Evolutionary conservation across 2,329 filamentous ascomycete genomes (phyloP).

Genomic region (Colletotrichum sansevieriae): DNA sequence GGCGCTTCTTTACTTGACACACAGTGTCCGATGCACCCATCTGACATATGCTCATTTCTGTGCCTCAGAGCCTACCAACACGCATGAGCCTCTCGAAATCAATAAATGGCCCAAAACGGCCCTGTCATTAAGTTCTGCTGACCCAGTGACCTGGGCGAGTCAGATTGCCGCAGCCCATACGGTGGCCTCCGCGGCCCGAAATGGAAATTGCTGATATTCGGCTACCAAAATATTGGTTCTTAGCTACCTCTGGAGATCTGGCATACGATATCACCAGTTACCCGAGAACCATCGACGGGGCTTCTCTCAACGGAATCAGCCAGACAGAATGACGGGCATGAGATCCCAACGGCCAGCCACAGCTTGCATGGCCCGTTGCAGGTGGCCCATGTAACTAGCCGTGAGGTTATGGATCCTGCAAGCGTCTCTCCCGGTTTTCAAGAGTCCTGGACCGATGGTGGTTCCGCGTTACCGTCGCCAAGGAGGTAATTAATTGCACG

Average conservation of each 20-base stretch:
- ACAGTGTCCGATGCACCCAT: background rate
- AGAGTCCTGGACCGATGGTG: slow-evolving; percentile 14
- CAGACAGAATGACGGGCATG: slow-evolving; percentile 33
- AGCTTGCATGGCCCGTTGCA: slow-evolving; percentile 13
- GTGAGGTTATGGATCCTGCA: slow-evolving; percentile 6
- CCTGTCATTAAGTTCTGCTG: slow-evolving; percentile 18
- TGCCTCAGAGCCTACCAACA: background rate
- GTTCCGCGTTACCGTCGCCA: slow-evolving; percentile 24
- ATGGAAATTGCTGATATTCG: slow-evolving; percentile 30
- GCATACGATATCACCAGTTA: slow-evolving; percentile 6
- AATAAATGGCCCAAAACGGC: slow-evolving; percentile 29
- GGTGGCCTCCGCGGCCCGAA: slow-evolving; percentile 12
- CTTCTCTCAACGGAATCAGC: background rate
- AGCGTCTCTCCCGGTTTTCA: background rate
- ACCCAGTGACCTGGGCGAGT: slow-evolving; percentile 31
- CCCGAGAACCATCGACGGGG: too few relatives aligned
- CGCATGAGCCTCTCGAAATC: slow-evolving; percentile 1
- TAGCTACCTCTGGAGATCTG: slow-evolving; percentile 24
- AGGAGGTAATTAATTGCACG: slow-evolving; percentile 9
- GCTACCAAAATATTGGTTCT: slow-evolving; percentile 33
- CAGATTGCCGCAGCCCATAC: slow-evolving; percentile 20
- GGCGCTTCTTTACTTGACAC: background rate
- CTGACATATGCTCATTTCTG: too few relatives aligned
- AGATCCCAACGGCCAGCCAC: slow-evolving; percentile 13
- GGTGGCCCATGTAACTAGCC: slow-evolving; percentile 16